phyloP scores from a whole-genome alignment of 305 asterid species.

The Solanum chacoense region DNA sequence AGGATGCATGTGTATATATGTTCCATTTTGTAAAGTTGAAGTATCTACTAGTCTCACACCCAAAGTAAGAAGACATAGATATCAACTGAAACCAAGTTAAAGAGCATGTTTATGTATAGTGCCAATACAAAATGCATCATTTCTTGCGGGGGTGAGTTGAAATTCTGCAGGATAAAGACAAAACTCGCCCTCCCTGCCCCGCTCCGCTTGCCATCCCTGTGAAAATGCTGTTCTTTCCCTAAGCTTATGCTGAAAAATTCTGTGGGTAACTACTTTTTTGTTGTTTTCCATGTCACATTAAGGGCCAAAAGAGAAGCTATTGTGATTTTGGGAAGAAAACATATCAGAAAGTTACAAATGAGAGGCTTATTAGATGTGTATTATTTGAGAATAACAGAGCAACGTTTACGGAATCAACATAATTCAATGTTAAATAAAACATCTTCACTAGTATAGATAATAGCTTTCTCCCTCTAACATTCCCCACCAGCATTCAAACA shows the following conservation, averaged over 20 bases:
- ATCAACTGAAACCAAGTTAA: background rate
- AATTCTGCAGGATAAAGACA: background rate
- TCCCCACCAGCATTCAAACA: background rate
- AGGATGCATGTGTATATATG: background rate
- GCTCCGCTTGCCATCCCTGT: background rate
- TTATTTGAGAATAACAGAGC: background rate
- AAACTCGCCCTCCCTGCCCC: background rate
- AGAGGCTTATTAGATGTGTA: background rate
- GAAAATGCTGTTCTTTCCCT: background rate
- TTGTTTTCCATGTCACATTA: background rate
- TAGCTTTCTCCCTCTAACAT: background rate
- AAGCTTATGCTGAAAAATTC: background rate
- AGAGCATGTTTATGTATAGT: background rate
- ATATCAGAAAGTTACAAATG: background rate
- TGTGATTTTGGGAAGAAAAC: background rate
- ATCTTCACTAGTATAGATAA: background rate
- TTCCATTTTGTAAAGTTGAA: background rate
- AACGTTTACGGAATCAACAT: background rate
- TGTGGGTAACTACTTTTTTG: background rate
- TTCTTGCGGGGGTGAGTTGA: background rate
- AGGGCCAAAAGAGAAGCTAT: background rate
- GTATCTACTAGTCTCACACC: background rate
- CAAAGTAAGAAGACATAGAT: background rate
- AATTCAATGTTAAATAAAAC: background rate
- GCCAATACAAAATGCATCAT: background rate